Evolutionary conservation across 176 grass and related monocot species (phyloP), one percentile per base, ranked within the genome.

Genomic region (Musa beccarii): DNA sequence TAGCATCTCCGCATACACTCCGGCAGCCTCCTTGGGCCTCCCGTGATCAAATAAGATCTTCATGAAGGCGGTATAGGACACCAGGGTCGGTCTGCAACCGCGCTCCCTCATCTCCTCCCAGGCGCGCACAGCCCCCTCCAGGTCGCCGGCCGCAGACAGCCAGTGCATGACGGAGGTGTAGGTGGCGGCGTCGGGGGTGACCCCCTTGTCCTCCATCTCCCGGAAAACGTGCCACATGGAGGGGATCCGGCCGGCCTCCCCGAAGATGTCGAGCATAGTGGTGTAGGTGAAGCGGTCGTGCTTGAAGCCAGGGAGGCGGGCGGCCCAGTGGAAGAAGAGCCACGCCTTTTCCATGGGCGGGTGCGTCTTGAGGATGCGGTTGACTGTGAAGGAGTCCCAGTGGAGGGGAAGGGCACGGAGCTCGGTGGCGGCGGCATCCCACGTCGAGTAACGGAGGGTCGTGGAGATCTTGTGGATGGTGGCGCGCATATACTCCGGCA

Each of bases 241-340:
- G 10, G 64, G 56, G 13, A 93, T 65, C 62, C 85, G 85, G 16
- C 83, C 85, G 3, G 91, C 85, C 76, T 94, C 91, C 50, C 88
- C 83, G 19, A 88, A 86, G 80, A 90, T 86, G 85, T 94, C 82
- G 78, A 84, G 57, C 85, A 87, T 94, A 80, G 85, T 85, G 70
- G 91, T 90, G 74, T 93, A 93, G 80, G 90, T 93, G 84, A 85
- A 93, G 34, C 79, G 82, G 69, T 93, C 90, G 79, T 93, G 87
- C 73, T 88, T 85, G 79, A 93, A 90, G 62, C 72, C 26, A 10
- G 77, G 78, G 13, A 77, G 72, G 11, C 72, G 75, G 53, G 79
- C 22, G 5, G 83, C 91, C 22, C 89, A 81, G 81, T 79, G 82
- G 87, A 94, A 94, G 85, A 94, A 90, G 62, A 94, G 87, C 85